These are phyloP conservation scores for Neurospora intermedia DNA, from an alignment of 495 filamentous ascomycete species.

Conservation along the genomic window DNA sequence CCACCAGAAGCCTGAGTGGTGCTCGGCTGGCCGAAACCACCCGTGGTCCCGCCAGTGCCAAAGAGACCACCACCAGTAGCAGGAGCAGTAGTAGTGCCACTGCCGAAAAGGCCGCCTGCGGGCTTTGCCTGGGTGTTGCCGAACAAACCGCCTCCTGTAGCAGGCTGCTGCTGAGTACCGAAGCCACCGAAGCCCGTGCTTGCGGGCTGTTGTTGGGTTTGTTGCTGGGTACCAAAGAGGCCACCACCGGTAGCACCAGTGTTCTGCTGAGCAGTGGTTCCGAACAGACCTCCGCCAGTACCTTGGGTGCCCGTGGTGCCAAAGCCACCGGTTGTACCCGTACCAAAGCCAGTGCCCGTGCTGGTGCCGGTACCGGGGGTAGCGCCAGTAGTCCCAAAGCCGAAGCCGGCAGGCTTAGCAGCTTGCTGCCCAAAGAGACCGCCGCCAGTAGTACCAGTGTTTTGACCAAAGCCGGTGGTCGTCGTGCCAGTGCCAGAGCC, in stretches of 20 bases:
- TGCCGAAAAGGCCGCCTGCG: conserved; percentile 40
- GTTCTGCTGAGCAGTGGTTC: conserved; percentile 22
- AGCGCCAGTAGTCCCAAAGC: conserved; percentile 16
- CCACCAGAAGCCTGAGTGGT: conserved; percentile 34
- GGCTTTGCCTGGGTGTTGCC: conserved; percentile 38
- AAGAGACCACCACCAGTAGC: conserved; percentile 33
- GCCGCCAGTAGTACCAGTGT: conserved; percentile 25
- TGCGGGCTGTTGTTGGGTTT: conserved; percentile 8
- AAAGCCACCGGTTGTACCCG: conserved; percentile 12
- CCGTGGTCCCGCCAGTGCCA: conserved; percentile 24
- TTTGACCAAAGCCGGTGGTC: conserved; percentile 27
- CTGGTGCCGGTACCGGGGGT: conserved; percentile 10
- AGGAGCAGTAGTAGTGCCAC: conserved; percentile 12
- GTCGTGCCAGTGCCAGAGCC: conserved; percentile 25
- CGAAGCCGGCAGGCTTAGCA: conserved; percentile 24
- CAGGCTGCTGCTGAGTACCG: conserved; percentile 17
- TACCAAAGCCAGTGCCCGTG: conserved; percentile 12
- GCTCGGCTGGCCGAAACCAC: conserved; percentile 20
- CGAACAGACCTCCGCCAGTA: conserved; percentile 53
- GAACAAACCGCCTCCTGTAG: conserved; percentile 49
- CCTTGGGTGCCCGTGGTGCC: conserved; percentile 20
- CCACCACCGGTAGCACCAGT: conserved; percentile 23
- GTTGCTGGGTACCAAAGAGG: conserved; percentile 35
- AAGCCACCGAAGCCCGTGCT: conserved; percentile 16
- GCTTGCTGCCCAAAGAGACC: conserved; percentile 23